Percentiles rank a stretch among this genome's conserved stretches.
Conservation (phyloP, 805 yeast species). For the Teunomyces barrocoloradensis region DNA sequence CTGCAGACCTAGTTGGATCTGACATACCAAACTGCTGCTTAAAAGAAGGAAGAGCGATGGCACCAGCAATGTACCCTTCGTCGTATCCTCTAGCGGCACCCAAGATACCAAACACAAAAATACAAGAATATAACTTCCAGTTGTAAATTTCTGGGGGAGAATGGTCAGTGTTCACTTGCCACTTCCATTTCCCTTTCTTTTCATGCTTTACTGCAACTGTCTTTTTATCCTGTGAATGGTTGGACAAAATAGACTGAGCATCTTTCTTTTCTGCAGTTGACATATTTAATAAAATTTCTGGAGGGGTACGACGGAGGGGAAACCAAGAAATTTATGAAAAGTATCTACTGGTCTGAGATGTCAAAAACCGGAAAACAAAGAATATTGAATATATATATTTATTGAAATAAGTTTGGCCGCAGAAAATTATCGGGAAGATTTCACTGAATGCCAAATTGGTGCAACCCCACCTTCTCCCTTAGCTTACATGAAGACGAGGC, state of each 20-base stretch:
- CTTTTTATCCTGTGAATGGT: slow-evolving; percentile 4
- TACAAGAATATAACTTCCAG: slow-evolving; percentile 18
- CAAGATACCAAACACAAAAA: slow-evolving; percentile 21
- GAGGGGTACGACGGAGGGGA: slow-evolving; percentile 2
- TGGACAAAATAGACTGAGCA: slow-evolving; percentile 3
- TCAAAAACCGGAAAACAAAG: neutral
- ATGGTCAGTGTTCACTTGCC: slow-evolving; percentile 14
- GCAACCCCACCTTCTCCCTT: neutral
- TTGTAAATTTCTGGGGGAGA: slow-evolving; percentile 23
- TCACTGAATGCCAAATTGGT: neutral
- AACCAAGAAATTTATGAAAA: slow-evolving; percentile 1
- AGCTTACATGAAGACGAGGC: neutral
- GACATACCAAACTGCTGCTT: slow-evolving; percentile 16
- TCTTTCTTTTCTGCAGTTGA: slow-evolving; percentile 6
- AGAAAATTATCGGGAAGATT: neutral
- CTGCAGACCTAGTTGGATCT: slow-evolving; percentile 14
- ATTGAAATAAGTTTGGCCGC: neutral
- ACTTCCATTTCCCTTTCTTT: slow-evolving; percentile 13
- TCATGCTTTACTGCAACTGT: neutral
- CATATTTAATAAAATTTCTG: neutral
- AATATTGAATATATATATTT: neutral
- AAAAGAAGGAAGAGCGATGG: slow-evolving; percentile 19
- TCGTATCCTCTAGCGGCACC: slow-evolving; percentile 26
- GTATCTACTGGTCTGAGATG: neutral
- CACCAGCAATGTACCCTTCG: slow-evolving; percentile 23